Conservation (phyloP, 768 basidiomycete species). For the Tubosaeta sp. region DNA sequence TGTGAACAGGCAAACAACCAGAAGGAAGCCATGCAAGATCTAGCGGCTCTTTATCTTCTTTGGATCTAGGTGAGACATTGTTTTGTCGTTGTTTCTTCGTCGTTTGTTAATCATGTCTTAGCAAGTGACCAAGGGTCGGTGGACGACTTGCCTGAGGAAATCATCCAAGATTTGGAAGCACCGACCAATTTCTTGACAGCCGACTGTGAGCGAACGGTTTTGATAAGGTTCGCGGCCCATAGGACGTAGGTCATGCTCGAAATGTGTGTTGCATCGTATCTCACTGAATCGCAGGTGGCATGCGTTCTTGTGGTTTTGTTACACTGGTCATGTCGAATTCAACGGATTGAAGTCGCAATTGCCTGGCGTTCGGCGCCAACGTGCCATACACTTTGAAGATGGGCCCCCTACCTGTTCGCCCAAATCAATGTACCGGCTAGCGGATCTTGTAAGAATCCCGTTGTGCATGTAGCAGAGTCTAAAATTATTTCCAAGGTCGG, state of each 20-base stretch:
- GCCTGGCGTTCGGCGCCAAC: neutral
- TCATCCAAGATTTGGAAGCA: neutral
- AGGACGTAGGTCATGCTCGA: slow-evolving; percentile 7
- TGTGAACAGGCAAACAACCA: slow-evolving; percentile 2
- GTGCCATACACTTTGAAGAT: neutral
- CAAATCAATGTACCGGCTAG: slow-evolving; percentile 36
- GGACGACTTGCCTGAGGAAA: slow-evolving; percentile 3
- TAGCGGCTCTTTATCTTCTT: slow-evolving; percentile 6
- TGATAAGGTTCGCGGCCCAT: slow-evolving; percentile 9
- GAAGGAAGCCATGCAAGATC: neutral
- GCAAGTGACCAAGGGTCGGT: slow-evolving; percentile 1
- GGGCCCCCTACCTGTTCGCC: slow-evolving; percentile 26
- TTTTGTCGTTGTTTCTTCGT: neutral
- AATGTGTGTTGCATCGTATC: neutral
- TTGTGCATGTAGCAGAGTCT: neutral
- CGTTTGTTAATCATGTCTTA: slow-evolving; percentile 8
- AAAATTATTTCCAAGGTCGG: slow-evolving; percentile 6
- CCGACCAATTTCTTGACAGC: neutral
- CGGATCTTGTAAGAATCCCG: slow-evolving; percentile 24
- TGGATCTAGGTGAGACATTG: slow-evolving; percentile 4
- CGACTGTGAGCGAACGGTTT: neutral
- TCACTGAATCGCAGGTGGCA: slow-evolving; percentile 6
- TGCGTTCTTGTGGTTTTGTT: slow-evolving; percentile 17
- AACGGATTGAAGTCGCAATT: slow-evolving; percentile 11
- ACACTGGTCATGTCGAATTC: slow-evolving; percentile 14